Base-by-base conservation (phyloP, 163 green algal genomes). In the Scenedesmus sp. region DNA sequence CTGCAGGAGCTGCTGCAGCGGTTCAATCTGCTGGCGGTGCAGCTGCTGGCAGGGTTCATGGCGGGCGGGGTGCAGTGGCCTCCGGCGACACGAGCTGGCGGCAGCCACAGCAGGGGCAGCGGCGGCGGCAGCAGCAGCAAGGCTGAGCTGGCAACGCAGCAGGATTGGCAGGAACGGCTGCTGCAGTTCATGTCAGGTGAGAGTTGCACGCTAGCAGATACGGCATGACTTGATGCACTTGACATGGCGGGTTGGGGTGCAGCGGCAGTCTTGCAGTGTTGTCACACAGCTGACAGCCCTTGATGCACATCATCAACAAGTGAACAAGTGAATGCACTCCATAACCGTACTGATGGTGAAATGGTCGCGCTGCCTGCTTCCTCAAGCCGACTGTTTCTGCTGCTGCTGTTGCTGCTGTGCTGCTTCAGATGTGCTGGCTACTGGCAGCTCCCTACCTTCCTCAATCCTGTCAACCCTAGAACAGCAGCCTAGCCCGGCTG, bases 1-100 rank as follows among this genome's bases (percentile, higher is more conserved):
- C 79, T 93, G 42, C 37, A 30, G 18, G 68, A 86, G 4, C 85
- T 70, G 84, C 49, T 90, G 46, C 46, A 79, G 80, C 46, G 46
- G 4, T 84, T 83, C 46, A 93, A 90, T 18, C 40, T 93, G 61
- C 80, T 91, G 35, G 70, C 61, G 35, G 33, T 91, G 16, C 90
- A 90, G 85, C 86, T 91, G 40, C 59, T 89, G 40, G n/a, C 73
- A 53, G 22, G n/a, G 10, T 59, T 90, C 7, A 53, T 88, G 76
- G 79, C 59, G 9, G 79, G 30, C 15, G 80, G 79, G 37, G 79
- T 82, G 10, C 9, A 33, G 42, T 91, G 79, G 87, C 87, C 61
- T 16, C 13, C 61, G 2, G 82, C 24, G 42, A 44, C 44, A 10
- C 7, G 43, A 26, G 44, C 44, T 37, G 80, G 80, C 49, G n/a